Base-by-base conservation (phyloP, 176 grass and related monocot species). In the Carex kokanica region DNA sequence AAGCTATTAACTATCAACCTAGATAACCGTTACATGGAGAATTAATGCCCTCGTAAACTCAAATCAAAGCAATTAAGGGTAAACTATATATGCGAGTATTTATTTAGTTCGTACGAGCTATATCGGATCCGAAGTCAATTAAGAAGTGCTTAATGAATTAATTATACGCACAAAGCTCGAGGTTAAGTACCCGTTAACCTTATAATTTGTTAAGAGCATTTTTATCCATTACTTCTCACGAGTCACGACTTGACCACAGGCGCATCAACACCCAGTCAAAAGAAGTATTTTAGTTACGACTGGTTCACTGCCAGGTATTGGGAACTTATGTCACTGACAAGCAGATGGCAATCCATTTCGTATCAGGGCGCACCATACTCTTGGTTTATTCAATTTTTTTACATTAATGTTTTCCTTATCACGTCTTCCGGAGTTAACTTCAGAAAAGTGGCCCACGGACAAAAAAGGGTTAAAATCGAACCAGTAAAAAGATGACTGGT, bases 31-130 rank as follows among this genome's bases (percentile, higher is more conserved):
- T 78, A 55, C 51, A 52, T 78, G 73, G 51, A 78, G 13, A 77
- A 55, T 77, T 77, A 77, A 77, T 77, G 73, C 73, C 47, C 73
- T 77, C 73, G 73, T 77, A 31, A 77, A 77, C 73, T 49, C n/a
- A 77, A 75, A 78, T 78, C 51, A 14, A 56, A 78, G 51, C 49
- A 78, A 56, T 78, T 56, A 56, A 77, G 72, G 47, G 72, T 53
- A 55, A 77, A 24, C 2, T 54, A 78, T n/a, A n/a, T n/a, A n/a
- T 78, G 73, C 31, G 24, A 31, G 24, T 41, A 74, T 55, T 55
- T 25, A 52, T 55, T 75, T 54, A 52, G 25, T 77, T 55, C 47
- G 73, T 78, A 78, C 73, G 13, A 54, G 73, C 18, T 55, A 24
- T 56, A 56, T 78, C 14, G 73, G 49, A 78, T 53, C 21, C 45